Evolutionary conservation across 179 eudicot species (phyloP).

Genomic region (Carnegiea gigantea): DNA sequence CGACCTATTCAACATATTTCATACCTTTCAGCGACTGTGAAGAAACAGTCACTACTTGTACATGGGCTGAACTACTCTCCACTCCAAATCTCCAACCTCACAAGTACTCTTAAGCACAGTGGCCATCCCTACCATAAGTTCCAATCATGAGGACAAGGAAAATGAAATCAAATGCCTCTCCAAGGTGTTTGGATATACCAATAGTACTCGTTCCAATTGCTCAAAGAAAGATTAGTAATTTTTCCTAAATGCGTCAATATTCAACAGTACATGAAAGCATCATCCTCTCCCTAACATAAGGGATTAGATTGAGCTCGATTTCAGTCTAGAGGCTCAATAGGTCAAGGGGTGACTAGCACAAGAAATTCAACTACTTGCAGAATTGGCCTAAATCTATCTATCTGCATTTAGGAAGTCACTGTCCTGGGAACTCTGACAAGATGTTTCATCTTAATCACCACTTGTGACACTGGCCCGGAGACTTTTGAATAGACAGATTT

Average conservation of each 20-base stretch:
- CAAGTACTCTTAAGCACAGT: neutral
- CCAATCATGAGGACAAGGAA: neutral
- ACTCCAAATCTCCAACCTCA: neutral
- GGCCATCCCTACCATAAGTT: neutral
- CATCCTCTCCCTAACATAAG: neutral
- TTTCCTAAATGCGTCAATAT: neutral
- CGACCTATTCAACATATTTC: neutral
- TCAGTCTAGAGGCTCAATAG: neutral
- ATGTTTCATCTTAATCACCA: neutral
- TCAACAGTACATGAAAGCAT: too few species aligned
- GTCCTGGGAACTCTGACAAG: neutral
- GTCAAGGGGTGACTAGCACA: neutral
- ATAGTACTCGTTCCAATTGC: too few species aligned
- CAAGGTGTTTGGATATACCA: too few species aligned
- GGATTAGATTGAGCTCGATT: neutral
- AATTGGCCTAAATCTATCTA: neutral
- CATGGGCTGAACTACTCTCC: neutral
- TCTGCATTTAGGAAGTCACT: too few species aligned
- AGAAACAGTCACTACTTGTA: too few species aligned
- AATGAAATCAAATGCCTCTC: neutral
- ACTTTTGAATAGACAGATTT: neutral
- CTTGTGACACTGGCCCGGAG: neutral
- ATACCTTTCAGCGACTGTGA: neutral
- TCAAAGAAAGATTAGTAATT: too few species aligned
- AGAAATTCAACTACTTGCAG: neutral